Evolutionary conservation across 2,329 filamentous ascomycete species (phyloP), one percentile per base, ranked within the genome.

Genomic region (Epicoccum sorghinum): DNA sequence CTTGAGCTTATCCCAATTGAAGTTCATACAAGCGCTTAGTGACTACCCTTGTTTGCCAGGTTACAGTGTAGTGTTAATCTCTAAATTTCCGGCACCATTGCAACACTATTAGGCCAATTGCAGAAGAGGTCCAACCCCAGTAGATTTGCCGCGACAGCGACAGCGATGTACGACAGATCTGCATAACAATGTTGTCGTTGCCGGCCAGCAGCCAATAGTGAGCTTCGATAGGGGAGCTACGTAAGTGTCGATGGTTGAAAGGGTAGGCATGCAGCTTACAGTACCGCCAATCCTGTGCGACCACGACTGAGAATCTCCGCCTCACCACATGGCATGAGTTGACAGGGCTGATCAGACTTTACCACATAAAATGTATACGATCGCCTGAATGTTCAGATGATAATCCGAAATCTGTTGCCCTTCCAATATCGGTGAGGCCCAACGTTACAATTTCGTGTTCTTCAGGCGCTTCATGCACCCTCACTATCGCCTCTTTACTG

Each of bases 281-380:
- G 9, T 10, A 32, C 36, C 41, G 46, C 49, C 49, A 52, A 52
- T 52, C 49, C 42, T 12, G 18, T 13, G n/a, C 22, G 29, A 29
- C 41, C 49, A 52, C 49, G 49, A 46, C 29, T 39, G 24, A 29
- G 23, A 9, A 22, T 25, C 6, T 24, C 24, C 3, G 27, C n/a
- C 13, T 32, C 32, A 45, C 42, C 30, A 22, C 41, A 27, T 44
- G 41, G 41, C 25, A 39, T 35, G 13, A 18, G 18, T 18, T 18
- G 18, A 18, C 18, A n/a, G 38, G 36, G 45, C 24, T 47, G 45
- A 32, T 38, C 5, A 5, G 4, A n/a, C 3, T 32, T 3, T 18
- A 44, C 22, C 18, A 35, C 18, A 10, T 27, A 44, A 35, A 25
- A 18, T 41, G 39, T 18, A 29, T 10, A 9, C 29, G 25, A 24